phyloP scores from a whole-genome alignment of 129 eudicot species.

The Silybum marianum region DNA sequence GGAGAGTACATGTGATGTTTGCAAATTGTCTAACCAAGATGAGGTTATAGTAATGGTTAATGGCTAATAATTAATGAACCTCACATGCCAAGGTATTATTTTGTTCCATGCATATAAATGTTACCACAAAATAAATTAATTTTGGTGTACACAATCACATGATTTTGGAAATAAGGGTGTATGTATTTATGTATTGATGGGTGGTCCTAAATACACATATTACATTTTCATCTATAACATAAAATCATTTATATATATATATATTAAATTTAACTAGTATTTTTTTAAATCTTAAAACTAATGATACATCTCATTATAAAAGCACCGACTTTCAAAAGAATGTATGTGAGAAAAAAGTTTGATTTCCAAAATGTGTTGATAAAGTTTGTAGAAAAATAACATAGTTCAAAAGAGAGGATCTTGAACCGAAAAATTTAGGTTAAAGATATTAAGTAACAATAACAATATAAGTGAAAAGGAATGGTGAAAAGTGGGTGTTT shows the following conservation, averaged over 20 bases:
- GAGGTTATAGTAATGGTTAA: conserved; percentile 19
- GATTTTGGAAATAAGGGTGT: conserved; percentile 15
- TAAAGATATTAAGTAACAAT: background rate
- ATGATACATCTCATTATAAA: background rate
- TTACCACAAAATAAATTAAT: conserved; percentile 12
- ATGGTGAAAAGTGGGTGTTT: no score
- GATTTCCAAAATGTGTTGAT: background rate
- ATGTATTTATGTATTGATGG: background rate
- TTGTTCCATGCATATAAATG: conserved; percentile 27
- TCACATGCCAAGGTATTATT: conserved; percentile 32
- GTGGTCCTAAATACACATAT: background rate
- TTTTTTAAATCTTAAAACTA: background rate
- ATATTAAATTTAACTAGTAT: background rate
- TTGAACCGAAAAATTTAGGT: background rate
- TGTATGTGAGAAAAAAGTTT: background rate
- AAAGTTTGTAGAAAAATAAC: background rate
- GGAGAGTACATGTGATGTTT: conserved; percentile 29
- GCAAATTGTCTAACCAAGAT: conserved; percentile 25
- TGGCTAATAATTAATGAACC: conserved; percentile 4
- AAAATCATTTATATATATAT: background rate
- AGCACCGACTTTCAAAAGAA: background rate
- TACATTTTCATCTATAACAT: conserved; percentile 8
- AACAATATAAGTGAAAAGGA: no score
- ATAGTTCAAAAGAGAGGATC: background rate
- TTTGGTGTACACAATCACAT: conserved; percentile 29